Evolutionary conservation across 371 early-diverging fungal species (phyloP), one percentile per base, ranked within the genome.

Genomic region (Rhizopus sp.): DNA sequence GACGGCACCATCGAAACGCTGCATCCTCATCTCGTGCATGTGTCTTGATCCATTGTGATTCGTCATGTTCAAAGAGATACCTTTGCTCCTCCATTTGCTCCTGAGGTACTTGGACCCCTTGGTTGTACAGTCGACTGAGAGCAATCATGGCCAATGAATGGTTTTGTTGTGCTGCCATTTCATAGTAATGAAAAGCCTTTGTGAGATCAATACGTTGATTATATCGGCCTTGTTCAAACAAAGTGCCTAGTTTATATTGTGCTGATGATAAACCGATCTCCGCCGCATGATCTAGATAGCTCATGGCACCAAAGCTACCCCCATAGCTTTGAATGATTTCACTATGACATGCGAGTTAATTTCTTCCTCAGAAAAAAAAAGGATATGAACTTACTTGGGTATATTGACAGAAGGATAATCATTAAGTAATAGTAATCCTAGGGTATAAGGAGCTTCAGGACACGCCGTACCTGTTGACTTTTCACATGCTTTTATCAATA

Each of bases 1-100:
- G 50, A 53, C 64, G 66, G 60, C 79, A 78, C 79, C 79, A 78
- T 42, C 46, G 54, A 44, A 73, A 78, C 0, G 79, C 69, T 10
- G 55, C 60, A 61, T 76, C 86, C 49, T 84, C 83, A 12, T 87
- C 74, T 10, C 63, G 57, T 1, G 54, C 38, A 13, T 54, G 56
- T 49, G 61, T 55, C n/a, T 48, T 53, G 16, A 62, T 29, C 79
- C 79, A 73, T 8, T 60, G 62, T 15, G 76, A 70, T n/a, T 68
- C 73, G 57, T 78, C 74, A 13, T 63, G 58, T 39, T 63, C 68
- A 53, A 69, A 57, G 5, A 67, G 39, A 3, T 32, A 30, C 3
- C 30, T 4, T 38, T 68, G 68, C 6, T 67, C 52, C 15, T 55
- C 55, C 5, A 34, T 44, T 40, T 67, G 54, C 39, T 75, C 68